These are phyloP conservation scores for Sporisorium sorghi DNA, from an alignment of 1,284 basidiomycete species.

Conservation along the genomic window DNA sequence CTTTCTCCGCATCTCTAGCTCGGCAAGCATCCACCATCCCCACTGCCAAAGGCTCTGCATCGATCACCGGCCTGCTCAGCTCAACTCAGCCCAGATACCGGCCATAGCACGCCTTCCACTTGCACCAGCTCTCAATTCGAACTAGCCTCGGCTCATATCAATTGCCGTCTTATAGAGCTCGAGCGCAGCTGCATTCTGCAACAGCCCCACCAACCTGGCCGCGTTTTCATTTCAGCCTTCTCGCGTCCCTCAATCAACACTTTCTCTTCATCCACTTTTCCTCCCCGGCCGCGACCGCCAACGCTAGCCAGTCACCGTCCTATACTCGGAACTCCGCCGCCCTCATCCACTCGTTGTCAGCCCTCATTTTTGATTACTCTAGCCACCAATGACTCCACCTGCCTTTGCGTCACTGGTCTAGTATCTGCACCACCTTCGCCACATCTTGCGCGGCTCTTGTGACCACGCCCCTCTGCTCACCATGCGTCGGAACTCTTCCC, in stretches of 20 bases:
- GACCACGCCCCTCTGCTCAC: slow-evolving; percentile 4
- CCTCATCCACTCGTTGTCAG: slow-evolving; percentile 6
- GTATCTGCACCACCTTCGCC: slow-evolving; percentile 3
- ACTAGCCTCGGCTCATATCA: background rate
- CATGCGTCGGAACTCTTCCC: slow-evolving; percentile 28
- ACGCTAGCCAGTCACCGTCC: slow-evolving; percentile 1
- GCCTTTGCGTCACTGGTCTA: slow-evolving; percentile 7
- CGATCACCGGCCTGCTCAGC: background rate
- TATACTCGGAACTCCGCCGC: background rate
- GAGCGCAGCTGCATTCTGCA: background rate
- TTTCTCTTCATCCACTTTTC: too few species aligned
- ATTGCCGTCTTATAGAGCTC: background rate
- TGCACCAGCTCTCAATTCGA: background rate
- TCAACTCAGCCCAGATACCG: background rate
- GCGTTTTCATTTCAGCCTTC: slow-evolving; percentile 5
- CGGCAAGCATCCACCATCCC: background rate
- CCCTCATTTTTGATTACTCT: background rate
- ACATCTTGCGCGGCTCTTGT: slow-evolving; percentile 11
- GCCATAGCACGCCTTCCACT: background rate
- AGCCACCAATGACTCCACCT: slow-evolving; percentile 15
- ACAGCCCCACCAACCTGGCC: background rate
- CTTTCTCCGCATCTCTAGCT: background rate
- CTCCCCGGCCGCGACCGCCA: too few species aligned
- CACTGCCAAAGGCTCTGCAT: background rate
- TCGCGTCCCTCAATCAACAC: background rate